Evolutionary conservation across 192 early-diverging fungal species (phyloP).

Genomic region (Coemansia sp.): DNA sequence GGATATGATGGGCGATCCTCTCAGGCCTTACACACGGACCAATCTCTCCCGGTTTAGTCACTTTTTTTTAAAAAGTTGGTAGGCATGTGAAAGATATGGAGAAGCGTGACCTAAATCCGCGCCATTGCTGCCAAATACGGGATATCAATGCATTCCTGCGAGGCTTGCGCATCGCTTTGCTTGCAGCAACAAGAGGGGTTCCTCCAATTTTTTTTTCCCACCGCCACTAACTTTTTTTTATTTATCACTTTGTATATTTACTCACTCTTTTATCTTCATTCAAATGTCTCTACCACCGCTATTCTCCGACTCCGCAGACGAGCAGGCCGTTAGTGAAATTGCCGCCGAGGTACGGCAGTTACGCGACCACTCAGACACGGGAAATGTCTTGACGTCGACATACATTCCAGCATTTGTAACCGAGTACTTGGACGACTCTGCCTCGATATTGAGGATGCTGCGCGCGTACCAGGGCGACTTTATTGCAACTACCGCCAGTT

Average conservation of each 20-base stretch:
- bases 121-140: slow-evolving; percentile 1
- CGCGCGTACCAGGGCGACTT: slow-evolving; percentile 24
- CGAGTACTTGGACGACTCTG: slow-evolving; percentile 43
- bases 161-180: background rate
- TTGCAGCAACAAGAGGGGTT: no score
- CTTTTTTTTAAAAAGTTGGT: background rate
- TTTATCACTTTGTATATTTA: background rate
- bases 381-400: slow-evolving; percentile 11
- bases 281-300: background rate
- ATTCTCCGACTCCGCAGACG: background rate
- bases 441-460: slow-evolving; percentile 25
- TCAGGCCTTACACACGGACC: background rate
- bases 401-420: slow-evolving; percentile 41
- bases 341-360: slow-evolving; percentile 16
- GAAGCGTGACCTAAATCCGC: background rate
- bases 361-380: background rate
- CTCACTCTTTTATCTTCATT: background rate
- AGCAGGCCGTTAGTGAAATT: slow-evolving; percentile 9
- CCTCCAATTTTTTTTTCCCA: background rate
- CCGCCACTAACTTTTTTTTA: background rate
- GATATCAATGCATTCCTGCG: no score
- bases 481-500: background rate
- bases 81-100: background rate
- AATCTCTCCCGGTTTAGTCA: background rate
- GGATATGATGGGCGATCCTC: background rate